phyloP scores from a whole-genome alignment of 805 yeast genomes.

The Crinitomyces ghanaensis region DNA sequence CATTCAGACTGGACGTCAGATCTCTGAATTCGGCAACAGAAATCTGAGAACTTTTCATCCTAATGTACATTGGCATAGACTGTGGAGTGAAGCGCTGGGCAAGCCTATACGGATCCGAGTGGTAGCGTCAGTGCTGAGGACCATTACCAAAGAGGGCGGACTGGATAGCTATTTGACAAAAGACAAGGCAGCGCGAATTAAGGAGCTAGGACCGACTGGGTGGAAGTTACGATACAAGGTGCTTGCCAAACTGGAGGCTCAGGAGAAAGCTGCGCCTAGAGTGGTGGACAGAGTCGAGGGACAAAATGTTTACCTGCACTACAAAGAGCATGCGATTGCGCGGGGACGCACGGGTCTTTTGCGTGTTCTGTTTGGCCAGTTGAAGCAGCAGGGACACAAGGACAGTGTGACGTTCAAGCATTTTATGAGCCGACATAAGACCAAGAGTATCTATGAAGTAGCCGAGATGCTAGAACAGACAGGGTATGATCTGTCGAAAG shows the following conservation, averaged over 20 bases:
- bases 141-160: slow-evolving; percentile 91
- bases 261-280: slow-evolving; percentile 31
- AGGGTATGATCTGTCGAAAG: slow-evolving; percentile 26
- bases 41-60: slow-evolving; percentile 69
- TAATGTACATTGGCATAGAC: slow-evolving; percentile 58
- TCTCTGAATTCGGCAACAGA: slow-evolving; percentile 68
- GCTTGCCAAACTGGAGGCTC: slow-evolving; percentile 34
- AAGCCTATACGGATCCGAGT: slow-evolving; percentile 46
- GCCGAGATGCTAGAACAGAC: slow-evolving; percentile 35
- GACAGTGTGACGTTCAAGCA: slow-evolving; percentile 35
- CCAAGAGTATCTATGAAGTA: slow-evolving; percentile 37
- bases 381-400: slow-evolving; percentile 33
- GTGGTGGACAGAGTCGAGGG: slow-evolving; percentile 26
- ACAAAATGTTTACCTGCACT: slow-evolving; percentile 39
- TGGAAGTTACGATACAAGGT: slow-evolving; percentile 81
- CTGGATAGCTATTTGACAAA: slow-evolving; percentile 78
- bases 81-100: slow-evolving; percentile 77
- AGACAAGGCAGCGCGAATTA: slow-evolving; percentile 79
- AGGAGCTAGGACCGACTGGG: slow-evolving; percentile 86
- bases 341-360: slow-evolving; percentile 59
- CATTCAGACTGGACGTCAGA: slow-evolving; percentile 61
- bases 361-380: slow-evolving; percentile 20
- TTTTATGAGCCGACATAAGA: slow-evolving; percentile 37
- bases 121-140: slow-evolving; percentile 70
- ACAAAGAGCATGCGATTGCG: slow-evolving; percentile 35